A percentile compares a stretch with the other conserved stretches of the same genome.
These are phyloP conservation scores for Schizosaccharomyces octosporus DNA, from an alignment of 805 yeast genomes.

Conservation along the genomic window DNA sequence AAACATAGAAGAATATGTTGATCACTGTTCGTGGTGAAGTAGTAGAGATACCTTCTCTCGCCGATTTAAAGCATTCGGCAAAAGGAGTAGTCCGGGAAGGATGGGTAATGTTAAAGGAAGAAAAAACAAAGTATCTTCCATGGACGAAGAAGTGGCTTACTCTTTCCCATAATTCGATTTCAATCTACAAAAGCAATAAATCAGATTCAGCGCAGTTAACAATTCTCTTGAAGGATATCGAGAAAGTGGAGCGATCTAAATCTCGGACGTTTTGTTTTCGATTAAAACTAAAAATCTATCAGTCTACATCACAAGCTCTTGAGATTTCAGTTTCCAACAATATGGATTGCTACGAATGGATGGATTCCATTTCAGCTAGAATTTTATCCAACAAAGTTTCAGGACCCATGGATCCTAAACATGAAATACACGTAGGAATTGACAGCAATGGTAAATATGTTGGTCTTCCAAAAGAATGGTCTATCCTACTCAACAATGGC, in stretches of 20 bases:
- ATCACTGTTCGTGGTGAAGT: neutral
- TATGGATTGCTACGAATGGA: constrained; percentile 67
- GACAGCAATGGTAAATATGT: constrained; percentile 73
- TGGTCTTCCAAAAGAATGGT: constrained; percentile 88
- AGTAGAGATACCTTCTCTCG: neutral
- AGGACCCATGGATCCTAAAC: constrained; percentile 82
- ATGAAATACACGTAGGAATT: constrained; percentile 82
- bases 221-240: constrained; percentile 28
- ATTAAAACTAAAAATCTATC: constrained; percentile 13
- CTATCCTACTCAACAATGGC: constrained; percentile 49
- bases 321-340: constrained; percentile 54
- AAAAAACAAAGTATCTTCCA: constrained; percentile 64
- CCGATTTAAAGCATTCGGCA: neutral
- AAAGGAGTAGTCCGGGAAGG: constrained; percentile 21
- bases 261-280: constrained; percentile 51
- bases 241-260: constrained; percentile 42
- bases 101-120: constrained; percentile 83
- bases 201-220: constrained; percentile 4
- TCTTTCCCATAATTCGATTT: constrained; percentile 47
- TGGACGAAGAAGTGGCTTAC: constrained; percentile 82
- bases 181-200: constrained; percentile 30
- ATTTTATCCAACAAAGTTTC: constrained; percentile 35
- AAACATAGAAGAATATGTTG: neutral
- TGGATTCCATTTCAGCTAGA: constrained; percentile 43
- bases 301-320: constrained; percentile 32